Conservation (phyloP, 768 basidiomycete genomes). For the Flagelloscypha sp. region DNA sequence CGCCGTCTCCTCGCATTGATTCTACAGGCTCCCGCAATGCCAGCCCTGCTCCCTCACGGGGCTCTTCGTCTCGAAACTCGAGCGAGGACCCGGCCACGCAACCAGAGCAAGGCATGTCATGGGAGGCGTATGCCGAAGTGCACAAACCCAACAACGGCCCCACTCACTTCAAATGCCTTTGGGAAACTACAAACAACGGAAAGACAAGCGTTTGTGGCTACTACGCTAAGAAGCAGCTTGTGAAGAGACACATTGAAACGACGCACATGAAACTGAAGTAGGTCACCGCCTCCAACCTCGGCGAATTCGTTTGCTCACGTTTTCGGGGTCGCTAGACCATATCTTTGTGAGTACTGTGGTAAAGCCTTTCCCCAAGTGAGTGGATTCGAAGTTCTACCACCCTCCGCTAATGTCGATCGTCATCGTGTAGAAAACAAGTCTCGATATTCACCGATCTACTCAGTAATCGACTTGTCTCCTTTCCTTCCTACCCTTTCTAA, state of each 20-base stretch:
- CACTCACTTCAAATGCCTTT: too few relatives aligned
- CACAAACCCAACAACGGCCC: background rate
- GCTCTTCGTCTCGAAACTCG: too few relatives aligned
- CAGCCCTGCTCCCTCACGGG: too few relatives aligned
- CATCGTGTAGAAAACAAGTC: slow-evolving; percentile 40
- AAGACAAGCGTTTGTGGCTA: slow-evolving; percentile 28
- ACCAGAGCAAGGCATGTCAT: too few relatives aligned
- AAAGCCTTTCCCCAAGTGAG: slow-evolving; percentile 41
- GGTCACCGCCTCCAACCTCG: slow-evolving; percentile 13
- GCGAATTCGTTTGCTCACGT: slow-evolving; percentile 5
- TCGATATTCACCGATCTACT: slow-evolving; percentile 49
- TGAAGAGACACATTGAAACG: slow-evolving; percentile 60
- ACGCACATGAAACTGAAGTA: slow-evolving; percentile 56
- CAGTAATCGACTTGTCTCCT: slow-evolving; percentile 30
- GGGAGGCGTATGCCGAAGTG: too few relatives aligned
- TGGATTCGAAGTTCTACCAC: slow-evolving; percentile 1
- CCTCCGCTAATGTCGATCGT: slow-evolving; percentile 3
- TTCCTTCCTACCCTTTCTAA: slow-evolving; percentile 1
- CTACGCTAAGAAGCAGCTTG: slow-evolving; percentile 50
- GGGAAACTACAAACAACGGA: too few relatives aligned
- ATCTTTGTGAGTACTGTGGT: slow-evolving; percentile 41
- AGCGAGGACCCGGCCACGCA: too few relatives aligned
- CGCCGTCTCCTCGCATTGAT: too few relatives aligned
- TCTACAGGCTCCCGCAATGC: too few relatives aligned
- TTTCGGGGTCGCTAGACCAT: slow-evolving; percentile 30